Evolutionary conservation across 1,284 basidiomycete species (phyloP).

Genomic region (Trichosporon asahii): DNA sequence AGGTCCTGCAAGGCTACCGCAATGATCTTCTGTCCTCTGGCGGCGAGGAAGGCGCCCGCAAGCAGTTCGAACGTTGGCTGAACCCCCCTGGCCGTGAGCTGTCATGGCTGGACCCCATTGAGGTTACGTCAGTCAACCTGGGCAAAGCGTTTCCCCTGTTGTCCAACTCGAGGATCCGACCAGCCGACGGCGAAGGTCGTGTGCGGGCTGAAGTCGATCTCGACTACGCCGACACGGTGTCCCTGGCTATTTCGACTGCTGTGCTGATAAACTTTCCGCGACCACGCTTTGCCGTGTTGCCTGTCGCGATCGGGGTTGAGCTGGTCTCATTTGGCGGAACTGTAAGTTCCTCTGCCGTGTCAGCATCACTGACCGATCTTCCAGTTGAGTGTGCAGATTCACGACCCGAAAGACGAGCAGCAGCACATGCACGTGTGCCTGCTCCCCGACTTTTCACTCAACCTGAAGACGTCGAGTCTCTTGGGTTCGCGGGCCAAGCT

Average conservation of each 20-base stretch:
- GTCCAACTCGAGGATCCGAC: slow-evolving; percentile 57
- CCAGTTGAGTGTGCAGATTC: slow-evolving; percentile 44
- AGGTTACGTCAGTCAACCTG: slow-evolving; percentile 57
- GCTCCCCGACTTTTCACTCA: slow-evolving; percentile 59
- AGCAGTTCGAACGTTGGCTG: slow-evolving; percentile 50
- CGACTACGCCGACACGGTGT: slow-evolving; percentile 57
- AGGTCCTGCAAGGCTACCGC: slow-evolving; percentile 52
- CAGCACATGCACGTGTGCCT: slow-evolving; percentile 56
- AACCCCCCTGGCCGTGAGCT: slow-evolving; percentile 43
- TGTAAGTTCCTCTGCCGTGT: slow-evolving; percentile 34
- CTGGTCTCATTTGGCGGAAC: slow-evolving; percentile 58
- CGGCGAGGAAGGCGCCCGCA: slow-evolving; percentile 53
- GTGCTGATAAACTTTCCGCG: slow-evolving; percentile 59
- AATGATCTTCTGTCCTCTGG: slow-evolving; percentile 48
- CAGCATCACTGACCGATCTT: slow-evolving; percentile 15
- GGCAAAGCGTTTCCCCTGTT: slow-evolving; percentile 56
- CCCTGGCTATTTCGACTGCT: slow-evolving; percentile 57
- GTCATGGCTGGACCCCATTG: slow-evolving; percentile 54
- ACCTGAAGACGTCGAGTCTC: slow-evolving; percentile 56
- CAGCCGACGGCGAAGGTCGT: slow-evolving; percentile 56
- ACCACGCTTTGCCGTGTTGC: slow-evolving; percentile 58
- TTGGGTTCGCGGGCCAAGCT: slow-evolving; percentile 59
- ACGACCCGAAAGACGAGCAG: slow-evolving; percentile 40
- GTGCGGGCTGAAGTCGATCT: slow-evolving; percentile 59
- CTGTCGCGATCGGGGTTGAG: slow-evolving; percentile 57